Conservation (phyloP, 208 protist genomes). For the Histomonas meleagridis region DNA sequence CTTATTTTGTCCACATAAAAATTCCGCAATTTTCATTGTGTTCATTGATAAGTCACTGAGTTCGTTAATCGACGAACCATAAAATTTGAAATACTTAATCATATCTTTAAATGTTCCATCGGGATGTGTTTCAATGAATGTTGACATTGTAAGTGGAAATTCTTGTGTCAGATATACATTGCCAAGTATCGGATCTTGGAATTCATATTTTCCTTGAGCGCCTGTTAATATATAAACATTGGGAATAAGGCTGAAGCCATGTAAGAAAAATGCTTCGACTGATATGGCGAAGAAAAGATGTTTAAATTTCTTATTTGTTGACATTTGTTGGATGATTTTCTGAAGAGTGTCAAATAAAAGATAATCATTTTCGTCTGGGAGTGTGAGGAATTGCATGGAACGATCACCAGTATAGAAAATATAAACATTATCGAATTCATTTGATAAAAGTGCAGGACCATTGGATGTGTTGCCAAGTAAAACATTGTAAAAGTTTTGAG, state of each 20-base stretch:
- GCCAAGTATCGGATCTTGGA: too few species aligned
- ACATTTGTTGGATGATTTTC: background rate
- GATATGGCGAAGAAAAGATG: background rate
- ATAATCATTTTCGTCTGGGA: background rate
- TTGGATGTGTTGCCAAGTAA: slow-evolving; percentile 33
- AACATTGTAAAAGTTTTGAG: slow-evolving; percentile 43
- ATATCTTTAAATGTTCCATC: too few species aligned
- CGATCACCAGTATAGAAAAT: slow-evolving; percentile 44
- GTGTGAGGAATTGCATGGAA: background rate
- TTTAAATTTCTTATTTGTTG: background rate
- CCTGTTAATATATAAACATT: background rate
- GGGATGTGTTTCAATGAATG: too few species aligned
- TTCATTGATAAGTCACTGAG: too few species aligned
- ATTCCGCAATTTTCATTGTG: too few species aligned
- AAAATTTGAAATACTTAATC: too few species aligned
- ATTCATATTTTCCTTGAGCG: background rate
- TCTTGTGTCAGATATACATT: too few species aligned
- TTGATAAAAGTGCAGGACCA: slow-evolving; percentile 40
- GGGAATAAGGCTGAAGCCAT: too few species aligned
- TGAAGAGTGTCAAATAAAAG: background rate
- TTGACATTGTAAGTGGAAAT: too few species aligned
- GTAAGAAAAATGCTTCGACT: too few species aligned
- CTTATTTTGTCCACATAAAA: too few species aligned
- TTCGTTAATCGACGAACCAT: too few species aligned
- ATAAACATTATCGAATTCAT: slow-evolving; percentile 42